Percentiles rank a stretch among this genome's conserved stretches.
Evolutionary conservation across 805 yeast genomes (phyloP).

Genomic region (Lipomyces orientalis): DNA sequence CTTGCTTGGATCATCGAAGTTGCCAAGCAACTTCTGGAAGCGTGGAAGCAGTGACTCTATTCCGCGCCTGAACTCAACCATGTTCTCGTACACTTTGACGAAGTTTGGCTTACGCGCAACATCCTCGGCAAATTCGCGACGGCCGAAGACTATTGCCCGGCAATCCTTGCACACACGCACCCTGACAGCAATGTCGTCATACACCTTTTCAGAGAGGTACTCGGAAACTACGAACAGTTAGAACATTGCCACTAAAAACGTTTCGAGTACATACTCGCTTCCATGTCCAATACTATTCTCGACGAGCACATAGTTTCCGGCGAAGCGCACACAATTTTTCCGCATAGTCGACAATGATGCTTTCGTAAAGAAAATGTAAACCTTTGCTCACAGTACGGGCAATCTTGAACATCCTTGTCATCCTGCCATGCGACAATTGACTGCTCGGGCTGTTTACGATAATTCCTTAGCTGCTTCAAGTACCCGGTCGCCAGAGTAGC

Average conservation of each 20-base stretch:
- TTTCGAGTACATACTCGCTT: slow-evolving; percentile 10
- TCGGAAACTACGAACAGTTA: slow-evolving; percentile 23
- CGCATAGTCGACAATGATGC: slow-evolving; percentile 94
- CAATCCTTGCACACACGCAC: slow-evolving; percentile 75
- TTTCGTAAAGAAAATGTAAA: slow-evolving; percentile 69
- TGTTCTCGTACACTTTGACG: slow-evolving; percentile 51
- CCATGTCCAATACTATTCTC: slow-evolving; percentile 47
- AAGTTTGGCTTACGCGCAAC: slow-evolving; percentile 45
- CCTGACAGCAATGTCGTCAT: slow-evolving; percentile 35
- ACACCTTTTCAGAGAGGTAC: slow-evolving; percentile 24
- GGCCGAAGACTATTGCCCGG: slow-evolving; percentile 63
- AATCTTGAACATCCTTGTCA: slow-evolving; percentile 54
- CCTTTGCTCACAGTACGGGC: slow-evolving; percentile 65
- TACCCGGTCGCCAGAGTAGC: slow-evolving; percentile 34
- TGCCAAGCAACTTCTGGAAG: slow-evolving; percentile 50
- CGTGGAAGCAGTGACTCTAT: slow-evolving; percentile 52
- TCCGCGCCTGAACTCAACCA: slow-evolving; percentile 48
- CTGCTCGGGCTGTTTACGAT: slow-evolving; percentile 51
- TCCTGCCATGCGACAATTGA: slow-evolving; percentile 70
- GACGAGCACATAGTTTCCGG: slow-evolving; percentile 68
- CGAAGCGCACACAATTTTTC: slow-evolving; percentile 78
- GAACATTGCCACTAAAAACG: neutral
- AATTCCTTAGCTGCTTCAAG: slow-evolving; percentile 38
- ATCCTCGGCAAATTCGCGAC: slow-evolving; percentile 57
- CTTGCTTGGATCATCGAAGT: slow-evolving; percentile 46